These are phyloP conservation scores for Malus sylvestris DNA, from an alignment of 306 rosid genomes.

Conservation along the genomic window DNA sequence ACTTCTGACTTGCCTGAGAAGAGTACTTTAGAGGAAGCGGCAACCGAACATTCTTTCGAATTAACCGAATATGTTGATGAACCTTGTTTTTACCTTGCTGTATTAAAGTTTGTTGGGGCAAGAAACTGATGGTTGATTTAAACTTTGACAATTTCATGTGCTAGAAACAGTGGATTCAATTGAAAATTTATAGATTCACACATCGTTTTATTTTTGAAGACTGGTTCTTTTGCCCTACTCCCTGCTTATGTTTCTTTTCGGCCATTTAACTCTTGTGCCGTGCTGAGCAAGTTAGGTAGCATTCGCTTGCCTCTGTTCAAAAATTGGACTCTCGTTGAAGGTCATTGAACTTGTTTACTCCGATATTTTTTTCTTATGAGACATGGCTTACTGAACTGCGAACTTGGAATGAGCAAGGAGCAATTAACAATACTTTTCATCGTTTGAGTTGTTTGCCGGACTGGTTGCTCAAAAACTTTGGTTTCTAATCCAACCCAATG, in stretches of 20 bases:
- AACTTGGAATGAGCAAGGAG: too few relatives aligned
- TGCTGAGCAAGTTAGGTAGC: not conserved
- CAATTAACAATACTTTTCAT: too few relatives aligned
- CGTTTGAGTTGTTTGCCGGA: too few relatives aligned
- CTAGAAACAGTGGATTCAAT: not conserved
- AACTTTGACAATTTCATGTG: not conserved
- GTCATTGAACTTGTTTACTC: too few relatives aligned
- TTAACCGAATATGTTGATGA: conserved; percentile 60
- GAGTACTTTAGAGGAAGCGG: conserved; percentile 42
- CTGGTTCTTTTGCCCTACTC: not conserved
- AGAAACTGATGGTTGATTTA: not conserved
- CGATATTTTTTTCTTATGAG: too few relatives aligned
- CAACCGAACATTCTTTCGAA: conserved; percentile 53
- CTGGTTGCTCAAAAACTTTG: too few relatives aligned
- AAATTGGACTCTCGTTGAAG: not conserved
- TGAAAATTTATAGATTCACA: not conserved
- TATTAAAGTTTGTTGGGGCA: conserved; percentile 38
- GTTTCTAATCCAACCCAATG: too few relatives aligned
- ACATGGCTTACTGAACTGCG: too few relatives aligned
- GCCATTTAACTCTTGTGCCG: not conserved
- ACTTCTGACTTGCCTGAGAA: conserved; percentile 69
- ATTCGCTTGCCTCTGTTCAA: not conserved
- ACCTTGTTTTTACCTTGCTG: conserved; percentile 60
- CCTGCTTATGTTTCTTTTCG: not conserved
- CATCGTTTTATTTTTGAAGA: not conserved